phyloP scores from a whole-genome alignment of 169 alveolate species.

The Plasmodium knowlesi region DNA sequence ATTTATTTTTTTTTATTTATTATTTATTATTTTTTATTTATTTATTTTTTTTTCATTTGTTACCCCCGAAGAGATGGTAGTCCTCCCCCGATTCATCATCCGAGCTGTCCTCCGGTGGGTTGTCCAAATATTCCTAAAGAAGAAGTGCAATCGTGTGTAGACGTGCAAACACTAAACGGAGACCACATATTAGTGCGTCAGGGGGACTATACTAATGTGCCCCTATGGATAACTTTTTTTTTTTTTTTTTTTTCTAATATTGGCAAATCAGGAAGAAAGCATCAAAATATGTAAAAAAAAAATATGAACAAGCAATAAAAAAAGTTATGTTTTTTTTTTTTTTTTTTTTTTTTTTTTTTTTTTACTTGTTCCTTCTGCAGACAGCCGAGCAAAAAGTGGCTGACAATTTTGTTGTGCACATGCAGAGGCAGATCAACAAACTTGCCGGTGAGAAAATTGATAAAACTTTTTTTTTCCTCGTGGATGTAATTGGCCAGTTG shows the following conservation, averaged over 20 bases:
- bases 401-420: constrained; percentile 20
- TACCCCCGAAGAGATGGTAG: constrained; percentile 42
- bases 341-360: not conserved
- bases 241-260: not conserved
- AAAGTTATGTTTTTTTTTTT: too few relatives aligned
- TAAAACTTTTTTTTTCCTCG: constrained; percentile 59
- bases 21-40: too few relatives aligned
- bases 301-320: too few relatives aligned
- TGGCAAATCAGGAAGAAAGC: too few relatives aligned
- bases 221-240: not conserved
- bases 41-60: not conserved
- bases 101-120: not conserved
- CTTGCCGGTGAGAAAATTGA: constrained; percentile 21
- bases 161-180: not conserved
- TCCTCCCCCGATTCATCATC: constrained; percentile 7
- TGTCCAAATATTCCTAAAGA: constrained; percentile 2
- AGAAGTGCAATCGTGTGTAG: not conserved
- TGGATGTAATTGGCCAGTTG: constrained; percentile 23
- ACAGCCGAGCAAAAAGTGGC: constrained; percentile 51
- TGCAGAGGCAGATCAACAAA: constrained; percentile 26
- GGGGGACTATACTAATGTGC: not conserved
- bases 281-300: too few relatives aligned
- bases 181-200: not conserved
- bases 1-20: too few relatives aligned
- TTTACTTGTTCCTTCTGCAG: constrained; percentile 35